Conservation (phyloP, 257 asterid species). For the Solanum infundibuliforme region DNA sequence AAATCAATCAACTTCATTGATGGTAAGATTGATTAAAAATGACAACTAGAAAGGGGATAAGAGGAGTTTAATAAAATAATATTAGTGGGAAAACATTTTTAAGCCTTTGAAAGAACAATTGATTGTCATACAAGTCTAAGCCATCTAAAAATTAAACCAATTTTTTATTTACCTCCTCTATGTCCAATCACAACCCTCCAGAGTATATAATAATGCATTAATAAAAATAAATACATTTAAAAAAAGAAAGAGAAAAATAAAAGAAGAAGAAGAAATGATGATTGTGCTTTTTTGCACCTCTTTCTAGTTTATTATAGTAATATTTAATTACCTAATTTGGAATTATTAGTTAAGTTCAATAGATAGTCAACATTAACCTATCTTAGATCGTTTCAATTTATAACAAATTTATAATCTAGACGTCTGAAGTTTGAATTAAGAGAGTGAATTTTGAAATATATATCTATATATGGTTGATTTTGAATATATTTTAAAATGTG, state of each 20-base stretch:
- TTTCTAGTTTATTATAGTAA: neutral
- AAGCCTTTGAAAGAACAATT: neutral
- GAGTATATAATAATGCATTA: neutral
- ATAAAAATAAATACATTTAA: neutral
- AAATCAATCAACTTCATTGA: neutral
- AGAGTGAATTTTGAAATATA: neutral
- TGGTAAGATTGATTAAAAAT: neutral
- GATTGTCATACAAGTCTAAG: neutral
- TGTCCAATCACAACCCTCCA: neutral
- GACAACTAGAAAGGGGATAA: neutral
- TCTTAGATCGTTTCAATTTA: neutral
- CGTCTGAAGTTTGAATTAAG: neutral
- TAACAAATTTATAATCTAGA: neutral
- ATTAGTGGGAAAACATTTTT: neutral
- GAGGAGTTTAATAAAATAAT: neutral
- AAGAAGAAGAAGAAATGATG: neutral
- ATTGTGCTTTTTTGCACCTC: neutral
- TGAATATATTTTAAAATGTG: neutral
- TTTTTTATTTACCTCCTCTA: neutral
- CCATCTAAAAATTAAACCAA: neutral
- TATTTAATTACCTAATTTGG: neutral
- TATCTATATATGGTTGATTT: neutral
- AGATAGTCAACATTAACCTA: neutral
- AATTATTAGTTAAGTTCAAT: neutral
- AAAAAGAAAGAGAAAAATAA: neutral